Base-by-base conservation (phyloP, 2,329 filamentous ascomycete genomes). In the Penicillium paneum region DNA sequence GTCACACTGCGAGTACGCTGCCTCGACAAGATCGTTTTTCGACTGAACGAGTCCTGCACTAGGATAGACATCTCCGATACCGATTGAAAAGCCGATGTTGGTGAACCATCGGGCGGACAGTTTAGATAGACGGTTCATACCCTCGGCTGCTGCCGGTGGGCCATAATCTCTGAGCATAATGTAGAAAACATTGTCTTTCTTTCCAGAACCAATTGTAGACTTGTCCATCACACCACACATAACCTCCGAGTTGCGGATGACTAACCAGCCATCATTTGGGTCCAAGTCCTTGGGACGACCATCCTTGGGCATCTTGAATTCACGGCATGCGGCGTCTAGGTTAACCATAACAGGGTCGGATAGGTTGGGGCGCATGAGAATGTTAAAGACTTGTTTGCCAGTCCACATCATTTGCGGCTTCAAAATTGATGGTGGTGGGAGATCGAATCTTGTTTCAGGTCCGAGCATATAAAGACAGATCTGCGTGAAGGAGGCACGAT, bases 171-270 rank as follows among this genome's bases (percentile, higher is more conserved):
- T 84, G 64, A 97, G 84, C 69, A 99, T 93, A 53, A 97, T 89
- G 68, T 97, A 99, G 69, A 97, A 99, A 19, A 99, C 87, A 0
- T 92, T 97, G 71, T 96, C 93, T 70, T 99, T 99, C 79, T 97
- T 97, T 65, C 94, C 94, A 6, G 90, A 86, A 64, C 94, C 94
- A n/a, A 99, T 90, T 0, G 92, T 97, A 1, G 90, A 89, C 75
- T 99, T 99, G 78, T 99, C 94, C 91, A 97, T 97, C 56, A 88
- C 84, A 57, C 94, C 94, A 68, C 93, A 97, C 90, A 99, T 96
- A 58, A 97, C 86, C 71, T 97, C 92, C 0, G 93, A 97, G 70
- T 99, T 97, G 54, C 93, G 89, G 58, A 99, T 88, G 13, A 96
- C 91, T 10, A 99, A 79, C 83, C 90, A 97, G 8, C 88, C 86